Evolutionary conservation across 1,284 basidiomycete species (phyloP).

Genomic region (Golubevia sp.): DNA sequence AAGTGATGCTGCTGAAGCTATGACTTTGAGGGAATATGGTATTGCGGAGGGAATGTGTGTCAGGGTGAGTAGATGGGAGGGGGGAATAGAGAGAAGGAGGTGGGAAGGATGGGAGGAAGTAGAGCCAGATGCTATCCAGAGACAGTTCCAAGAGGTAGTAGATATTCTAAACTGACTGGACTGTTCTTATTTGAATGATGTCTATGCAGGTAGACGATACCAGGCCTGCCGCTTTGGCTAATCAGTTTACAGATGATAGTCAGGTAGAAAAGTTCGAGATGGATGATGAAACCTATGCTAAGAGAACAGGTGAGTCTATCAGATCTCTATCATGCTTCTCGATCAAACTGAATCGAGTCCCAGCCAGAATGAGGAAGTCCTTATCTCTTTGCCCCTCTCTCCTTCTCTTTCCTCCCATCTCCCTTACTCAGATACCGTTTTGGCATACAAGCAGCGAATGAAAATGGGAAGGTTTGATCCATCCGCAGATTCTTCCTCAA

Average conservation of each 20-base stretch:
- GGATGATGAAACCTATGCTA: conserved; percentile 78
- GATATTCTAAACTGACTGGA: no score
- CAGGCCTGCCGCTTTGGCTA: conserved; percentile 67
- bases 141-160: no score
- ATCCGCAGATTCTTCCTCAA: conserved; percentile 53
- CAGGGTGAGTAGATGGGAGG: not conserved
- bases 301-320: conserved; percentile 70
- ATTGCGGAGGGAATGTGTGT: not conserved
- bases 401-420: conserved; percentile 6
- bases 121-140: no score
- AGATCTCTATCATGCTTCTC: no score
- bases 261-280: conserved; percentile 93
- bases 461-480: conserved; percentile 84
- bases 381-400: not conserved
- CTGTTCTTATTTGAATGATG: no score
- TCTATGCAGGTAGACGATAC: conserved; percentile 17
- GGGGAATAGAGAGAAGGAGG: not conserved
- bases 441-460: conserved; percentile 84
- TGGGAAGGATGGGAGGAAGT: no score
- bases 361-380: no score
- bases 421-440: conserved; percentile 74
- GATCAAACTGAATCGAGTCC: no score
- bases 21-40: conserved; percentile 1
- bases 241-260: conserved; percentile 80
- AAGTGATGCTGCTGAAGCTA: not conserved